Evolutionary conservation across 345 rosid genomes (phyloP), one percentile per base, ranked within the genome.

Genomic region (Bruguiera sexangula): DNA sequence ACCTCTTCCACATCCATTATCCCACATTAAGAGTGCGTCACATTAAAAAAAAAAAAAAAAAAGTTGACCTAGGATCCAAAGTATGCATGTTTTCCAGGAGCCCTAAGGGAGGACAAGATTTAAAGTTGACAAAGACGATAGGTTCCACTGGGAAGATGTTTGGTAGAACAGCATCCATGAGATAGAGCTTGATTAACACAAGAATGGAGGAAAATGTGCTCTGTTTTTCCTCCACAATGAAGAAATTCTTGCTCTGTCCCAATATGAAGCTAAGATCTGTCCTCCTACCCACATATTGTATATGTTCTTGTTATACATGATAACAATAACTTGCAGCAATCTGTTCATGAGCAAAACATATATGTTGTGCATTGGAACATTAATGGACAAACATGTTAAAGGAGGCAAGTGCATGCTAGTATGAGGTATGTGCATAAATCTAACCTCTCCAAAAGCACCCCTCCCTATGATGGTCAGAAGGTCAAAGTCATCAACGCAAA

Each of bases 391-490:
- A 43, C 30, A 32, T 26, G 46, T 39, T 59, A 59, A 68, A 60
- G 37, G 9, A 70, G 53, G 65, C 39, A 62, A 56, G 29, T 68
- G 31, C 53, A 51, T 27, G n/a, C 52, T 59, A 10, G 20, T 57
- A 26, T 54, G 73, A 51, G 57, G 8, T 39, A 21, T 50, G 62
- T 56, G 62, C 59, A 63, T 24, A n/a, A 8, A 43, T 70, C 87
- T 77, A 77, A 93, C 98, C 96, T 94, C 98, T 66, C 96, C 97
- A 37, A 94, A 94, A 66, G 98, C 98, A 2, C 97, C 97, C 82
- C 96, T 85, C 29, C 98, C 98, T 10, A 94, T 85, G 63, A 94
- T 89, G 62, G 79, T 83, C 43, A 94, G 82, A 74, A 88, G 90
- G 65, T 86, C 88, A 63, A 94, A 91, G 81, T 94, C 98, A 68